Conservation (phyloP, 2,329 filamentous ascomycete species). For the Diaporthe ilicicola region DNA sequence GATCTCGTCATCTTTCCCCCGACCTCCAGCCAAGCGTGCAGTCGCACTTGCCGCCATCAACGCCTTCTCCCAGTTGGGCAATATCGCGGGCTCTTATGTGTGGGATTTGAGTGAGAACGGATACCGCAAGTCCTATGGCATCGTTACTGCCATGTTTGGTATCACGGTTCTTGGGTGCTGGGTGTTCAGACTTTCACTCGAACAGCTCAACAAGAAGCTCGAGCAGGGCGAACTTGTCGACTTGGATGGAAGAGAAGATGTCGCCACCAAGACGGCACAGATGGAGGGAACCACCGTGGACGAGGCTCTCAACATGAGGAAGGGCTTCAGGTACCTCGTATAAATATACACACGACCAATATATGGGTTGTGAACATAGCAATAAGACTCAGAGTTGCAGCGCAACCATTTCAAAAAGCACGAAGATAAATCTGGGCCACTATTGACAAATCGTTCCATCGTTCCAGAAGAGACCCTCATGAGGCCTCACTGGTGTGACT, state of each 20-base stretch:
- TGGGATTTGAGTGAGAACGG: slow-evolving; percentile 68
- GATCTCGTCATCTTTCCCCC: slow-evolving; percentile 65
- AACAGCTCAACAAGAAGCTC: slow-evolving; percentile 56
- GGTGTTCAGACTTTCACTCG: slow-evolving; percentile 56
- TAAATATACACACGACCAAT: slow-evolving; percentile 36
- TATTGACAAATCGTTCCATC: too few relatives aligned
- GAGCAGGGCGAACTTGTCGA: slow-evolving; percentile 50
- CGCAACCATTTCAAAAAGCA: not conserved
- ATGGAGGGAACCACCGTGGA: slow-evolving; percentile 52
- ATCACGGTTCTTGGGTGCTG: slow-evolving; percentile 63
- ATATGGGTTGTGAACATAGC: not conserved
- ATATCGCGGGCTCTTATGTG: slow-evolving; percentile 69
- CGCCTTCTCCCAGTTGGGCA: slow-evolving; percentile 64
- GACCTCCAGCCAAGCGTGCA: slow-evolving; percentile 67
- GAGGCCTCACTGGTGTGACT: too few relatives aligned
- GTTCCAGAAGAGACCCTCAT: not conserved
- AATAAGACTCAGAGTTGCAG: not conserved
- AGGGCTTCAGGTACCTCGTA: slow-evolving; percentile 57
- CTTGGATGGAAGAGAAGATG: slow-evolving; percentile 47
- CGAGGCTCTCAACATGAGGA: slow-evolving; percentile 53
- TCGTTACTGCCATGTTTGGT: slow-evolving; percentile 72
- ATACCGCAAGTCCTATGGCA: slow-evolving; percentile 70
- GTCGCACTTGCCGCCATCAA: slow-evolving; percentile 70
- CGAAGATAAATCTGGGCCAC: not conserved
- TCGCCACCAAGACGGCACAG: slow-evolving; percentile 50